Conservation (phyloP, 805 yeast genomes). For the Geotrichum ghanense region DNA sequence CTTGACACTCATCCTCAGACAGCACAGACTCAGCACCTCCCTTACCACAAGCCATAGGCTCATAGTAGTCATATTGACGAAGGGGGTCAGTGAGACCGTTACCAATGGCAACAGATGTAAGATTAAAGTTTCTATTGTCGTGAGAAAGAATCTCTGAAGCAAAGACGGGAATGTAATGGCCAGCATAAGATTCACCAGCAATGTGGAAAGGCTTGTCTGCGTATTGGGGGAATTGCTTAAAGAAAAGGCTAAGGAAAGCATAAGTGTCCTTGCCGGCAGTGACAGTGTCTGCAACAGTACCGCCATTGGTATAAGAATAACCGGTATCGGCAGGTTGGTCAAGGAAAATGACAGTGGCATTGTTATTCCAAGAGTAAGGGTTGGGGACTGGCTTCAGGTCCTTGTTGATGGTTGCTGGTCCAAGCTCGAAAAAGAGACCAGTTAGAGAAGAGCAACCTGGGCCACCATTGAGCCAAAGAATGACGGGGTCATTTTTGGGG, state of each 20-base stretch:
- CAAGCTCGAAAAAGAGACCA: slow-evolving; percentile 69
- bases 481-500: slow-evolving; percentile 65
- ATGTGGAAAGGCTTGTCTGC: slow-evolving; percentile 48
- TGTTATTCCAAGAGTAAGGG: slow-evolving; percentile 67
- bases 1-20: slow-evolving; percentile 66
- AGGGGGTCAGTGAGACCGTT: slow-evolving; percentile 88
- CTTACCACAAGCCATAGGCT: slow-evolving; percentile 90
- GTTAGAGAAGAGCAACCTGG: slow-evolving; percentile 79
- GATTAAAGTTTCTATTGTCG: slow-evolving; percentile 58
- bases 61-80: slow-evolving; percentile 67
- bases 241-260: slow-evolving; percentile 62
- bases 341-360: slow-evolving; percentile 68
- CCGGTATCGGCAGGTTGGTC: slow-evolving; percentile 82
- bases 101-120: slow-evolving; percentile 78
- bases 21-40: slow-evolving; percentile 77
- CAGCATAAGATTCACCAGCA: slow-evolving; percentile 79
- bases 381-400: slow-evolving; percentile 46
- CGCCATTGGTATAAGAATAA: slow-evolving; percentile 43
- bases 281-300: slow-evolving; percentile 52
- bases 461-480: slow-evolving; percentile 79
- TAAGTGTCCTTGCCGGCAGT: slow-evolving; percentile 72
- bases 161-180: slow-evolving; percentile 76
- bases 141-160: slow-evolving; percentile 53
- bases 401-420: slow-evolving; percentile 54
- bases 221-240: slow-evolving; percentile 50